A percentile compares a stretch with the other conserved stretches of the same genome.
Conservation (phyloP, 768 basidiomycete genomes). For the Suillus paluster region DNA sequence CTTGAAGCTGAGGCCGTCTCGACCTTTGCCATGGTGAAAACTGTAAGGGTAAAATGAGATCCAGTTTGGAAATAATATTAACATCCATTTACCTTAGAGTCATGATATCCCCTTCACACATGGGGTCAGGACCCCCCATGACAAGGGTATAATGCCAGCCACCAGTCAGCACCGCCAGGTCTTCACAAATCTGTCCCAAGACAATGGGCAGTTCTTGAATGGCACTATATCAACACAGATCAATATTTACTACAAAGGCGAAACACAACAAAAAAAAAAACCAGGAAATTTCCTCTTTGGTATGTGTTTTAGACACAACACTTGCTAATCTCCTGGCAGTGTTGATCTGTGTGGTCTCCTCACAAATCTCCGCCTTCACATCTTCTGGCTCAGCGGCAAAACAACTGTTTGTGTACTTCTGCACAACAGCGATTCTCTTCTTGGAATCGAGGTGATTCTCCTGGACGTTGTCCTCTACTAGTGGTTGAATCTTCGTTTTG, state of each 20-base stretch:
- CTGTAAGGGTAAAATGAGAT: background rate
- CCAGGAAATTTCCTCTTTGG: background rate
- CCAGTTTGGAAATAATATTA: no score
- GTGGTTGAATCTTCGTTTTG: background rate
- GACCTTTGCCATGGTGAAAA: background rate
- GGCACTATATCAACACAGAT: background rate
- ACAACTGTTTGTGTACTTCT: background rate
- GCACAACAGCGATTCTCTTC: background rate
- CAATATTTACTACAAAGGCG: background rate
- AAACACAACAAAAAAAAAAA: background rate
- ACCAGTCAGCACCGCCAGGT: background rate
- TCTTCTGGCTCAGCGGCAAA: background rate
- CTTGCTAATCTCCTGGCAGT: background rate
- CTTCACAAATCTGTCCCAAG: background rate
- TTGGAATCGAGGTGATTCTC: background rate
- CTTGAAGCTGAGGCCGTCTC: background rate
- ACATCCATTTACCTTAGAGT: background rate
- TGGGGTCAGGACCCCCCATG: background rate
- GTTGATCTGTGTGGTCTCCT: background rate
- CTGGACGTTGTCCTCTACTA: background rate
- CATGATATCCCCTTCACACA: background rate
- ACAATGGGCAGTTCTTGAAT: background rate
- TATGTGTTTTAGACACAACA: background rate
- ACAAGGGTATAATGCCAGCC: background rate
- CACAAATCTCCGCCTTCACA: background rate